phyloP scores from a whole-genome alignment of 2,329 filamentous ascomycete genomes.

The Aspergillus sp. region DNA sequence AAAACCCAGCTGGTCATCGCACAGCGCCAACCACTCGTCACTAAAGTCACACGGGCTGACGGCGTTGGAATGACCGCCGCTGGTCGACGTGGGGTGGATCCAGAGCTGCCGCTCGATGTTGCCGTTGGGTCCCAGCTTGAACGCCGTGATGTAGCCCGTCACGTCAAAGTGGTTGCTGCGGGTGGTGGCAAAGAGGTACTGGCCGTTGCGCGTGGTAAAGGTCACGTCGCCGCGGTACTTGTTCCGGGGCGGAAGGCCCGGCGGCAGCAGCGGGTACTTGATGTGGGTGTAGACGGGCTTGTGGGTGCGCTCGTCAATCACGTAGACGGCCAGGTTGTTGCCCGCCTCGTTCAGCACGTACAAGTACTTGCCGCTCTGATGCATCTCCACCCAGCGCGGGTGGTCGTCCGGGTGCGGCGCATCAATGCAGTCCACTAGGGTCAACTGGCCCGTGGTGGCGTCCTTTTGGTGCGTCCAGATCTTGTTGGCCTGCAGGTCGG shows the following conservation, averaged over 20 bases:
- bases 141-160: constrained; percentile 80
- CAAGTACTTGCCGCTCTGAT: constrained; percentile 72
- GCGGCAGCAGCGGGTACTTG: constrained; percentile 74
- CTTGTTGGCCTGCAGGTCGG: constrained; percentile 48
- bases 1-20: constrained; percentile 83
- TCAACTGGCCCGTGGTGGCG: constrained; percentile 57
- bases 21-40: constrained; percentile 87
- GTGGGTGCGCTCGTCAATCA: constrained; percentile 70
- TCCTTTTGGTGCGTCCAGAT: constrained; percentile 81
- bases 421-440: constrained; percentile 68
- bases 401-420: constrained; percentile 72
- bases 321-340: constrained; percentile 77
- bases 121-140: constrained; percentile 66
- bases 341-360: constrained; percentile 90
- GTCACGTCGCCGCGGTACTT: constrained; percentile 84
- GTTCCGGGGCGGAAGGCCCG: constrained; percentile 51
- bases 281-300: constrained; percentile 76
- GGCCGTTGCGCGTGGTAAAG: constrained; percentile 64
- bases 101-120: constrained; percentile 75
- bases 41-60: constrained; percentile 80
- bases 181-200: constrained; percentile 81
- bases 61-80: constrained; percentile 83
- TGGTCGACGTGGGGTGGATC: constrained; percentile 80
- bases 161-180: constrained; percentile 72
- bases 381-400: constrained; percentile 84